phyloP scores from a whole-genome alignment of 2,329 filamentous ascomycete species.

The Sclerotinia nivalis region DNA sequence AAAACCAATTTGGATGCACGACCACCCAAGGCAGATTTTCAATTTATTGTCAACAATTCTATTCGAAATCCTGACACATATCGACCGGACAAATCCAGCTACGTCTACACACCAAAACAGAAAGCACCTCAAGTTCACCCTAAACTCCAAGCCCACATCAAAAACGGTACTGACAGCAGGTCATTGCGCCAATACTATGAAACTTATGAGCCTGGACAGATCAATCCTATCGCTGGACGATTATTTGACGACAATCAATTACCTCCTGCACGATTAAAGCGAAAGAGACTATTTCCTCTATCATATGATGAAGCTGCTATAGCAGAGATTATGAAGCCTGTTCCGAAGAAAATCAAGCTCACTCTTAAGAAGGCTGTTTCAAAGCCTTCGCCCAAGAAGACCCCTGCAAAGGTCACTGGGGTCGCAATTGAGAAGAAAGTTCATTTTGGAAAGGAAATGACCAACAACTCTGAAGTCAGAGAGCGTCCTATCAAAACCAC shows the following conservation, averaged over 20 bases:
- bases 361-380: neutral
- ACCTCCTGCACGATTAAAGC: slow-evolving; percentile 11
- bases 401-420: neutral
- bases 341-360: slow-evolving; percentile 3
- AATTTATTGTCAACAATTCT: slow-evolving; percentile 10
- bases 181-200: slow-evolving; percentile 27
- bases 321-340: slow-evolving; percentile 8
- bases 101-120: neutral
- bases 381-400: neutral
- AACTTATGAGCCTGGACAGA: slow-evolving; percentile 25
- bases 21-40: slow-evolving; percentile 1
- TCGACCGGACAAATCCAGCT: slow-evolving; percentile 4
- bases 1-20: slow-evolving; percentile 14
- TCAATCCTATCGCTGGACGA: slow-evolving; percentile 33
- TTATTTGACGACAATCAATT: slow-evolving; percentile 3
- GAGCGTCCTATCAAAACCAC: slow-evolving; percentile 12
- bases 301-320: slow-evolving; percentile 5
- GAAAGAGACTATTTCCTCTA: slow-evolving; percentile 1
- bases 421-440: neutral
- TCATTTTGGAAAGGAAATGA: neutral
- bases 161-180: slow-evolving; percentile 32
- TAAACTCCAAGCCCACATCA: slow-evolving; percentile 30
- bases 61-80: slow-evolving; percentile 1
- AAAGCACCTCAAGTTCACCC: slow-evolving; percentile 30
- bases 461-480: slow-evolving; percentile 17